Evolutionary conservation across 169 alveolate species (phyloP), one percentile per base, ranked within the genome.

Genomic region (Plasmodium vivax): DNA sequence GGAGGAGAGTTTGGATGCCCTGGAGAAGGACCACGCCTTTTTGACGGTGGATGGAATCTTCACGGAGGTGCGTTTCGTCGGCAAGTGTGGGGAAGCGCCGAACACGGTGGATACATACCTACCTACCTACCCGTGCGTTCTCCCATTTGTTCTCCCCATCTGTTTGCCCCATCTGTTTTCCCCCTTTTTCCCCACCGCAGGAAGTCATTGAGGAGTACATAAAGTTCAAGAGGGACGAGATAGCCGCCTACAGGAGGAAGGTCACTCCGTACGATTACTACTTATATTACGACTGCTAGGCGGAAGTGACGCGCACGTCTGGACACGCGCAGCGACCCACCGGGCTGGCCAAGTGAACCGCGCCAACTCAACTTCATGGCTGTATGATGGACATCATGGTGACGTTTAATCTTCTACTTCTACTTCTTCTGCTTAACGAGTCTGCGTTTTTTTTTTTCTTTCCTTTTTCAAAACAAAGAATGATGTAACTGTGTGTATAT

Each of bases 151-250:
- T 32, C 45, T 2, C 58, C n/a, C n/a, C 58, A 0, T 47, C 3
- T 47, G 1, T 47, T 10, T 0, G 58, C 27, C 27, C 27, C 27
- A 23, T 23, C 0, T 23, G 27, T 23, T 23, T 23, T 23, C 19
- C 58, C 58, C 58, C 19, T 68, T 41, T 90, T 90, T 90, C 43
- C 56, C 56, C 73, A 34, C 58, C 51, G 30, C 73, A 90, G 94
- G 91, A 90, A 90, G 71, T 90, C 92, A 90, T 90, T 43, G 62
- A 90, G 51, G 94, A 90, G 82, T 90, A 90, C 32, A 90, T 90
- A 62, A 58, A 90, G 54, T 90, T 62, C 45, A 90, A 90, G 45
- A 90, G 94, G 54, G 85, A 90, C 34, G 94, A 90, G 41, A 80
- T 90, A 58, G 73, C 45, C 12, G 27, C 71, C n/a, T 90, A 80